These are phyloP conservation scores for Cryptococcus sp. DNA, from an alignment of 1,284 basidiomycete species.

Conservation along the genomic window DNA sequence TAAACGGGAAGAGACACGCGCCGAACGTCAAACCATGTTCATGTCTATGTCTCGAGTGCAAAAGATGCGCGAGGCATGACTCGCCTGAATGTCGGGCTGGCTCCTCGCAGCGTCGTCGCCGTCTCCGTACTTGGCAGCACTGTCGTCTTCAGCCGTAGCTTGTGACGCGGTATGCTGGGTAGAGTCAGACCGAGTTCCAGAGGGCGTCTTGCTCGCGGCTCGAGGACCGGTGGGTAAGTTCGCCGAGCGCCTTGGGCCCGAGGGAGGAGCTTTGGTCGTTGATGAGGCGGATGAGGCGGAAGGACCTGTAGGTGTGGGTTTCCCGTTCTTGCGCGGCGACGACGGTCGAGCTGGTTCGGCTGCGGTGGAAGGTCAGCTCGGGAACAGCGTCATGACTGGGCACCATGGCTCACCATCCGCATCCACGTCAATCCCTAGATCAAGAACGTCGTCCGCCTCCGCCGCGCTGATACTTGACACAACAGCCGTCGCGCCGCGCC, in stretches of 20 bases:
- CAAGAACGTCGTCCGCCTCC: slow-evolving; percentile 7
- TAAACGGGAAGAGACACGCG: no score
- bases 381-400: no score
- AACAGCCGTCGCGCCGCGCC: slow-evolving; percentile 1
- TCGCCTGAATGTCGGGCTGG: no score
- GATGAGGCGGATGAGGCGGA: not conserved
- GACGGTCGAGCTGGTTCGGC: not conserved
- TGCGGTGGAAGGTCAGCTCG: not conserved
- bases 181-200: not conserved
- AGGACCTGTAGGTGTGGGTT: slow-evolving; percentile 4
- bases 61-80: no score
- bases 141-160: no score
- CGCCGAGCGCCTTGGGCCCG: slow-evolving; percentile 3
- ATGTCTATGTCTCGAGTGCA: no score
- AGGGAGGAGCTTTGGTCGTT: not conserved
- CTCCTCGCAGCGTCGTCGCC: not conserved
- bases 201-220: not conserved
- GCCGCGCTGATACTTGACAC: not conserved
- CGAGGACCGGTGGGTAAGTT: not conserved
- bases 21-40: no score
- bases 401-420: not conserved
- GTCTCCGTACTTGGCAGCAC: not conserved
- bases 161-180: not conserved
- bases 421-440: slow-evolving; percentile 4
- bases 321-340: not conserved